A percentile compares a stretch with the other conserved stretches of the same genome.
Evolutionary conservation across 345 rosid genomes (phyloP).

Genomic region (Euphorbia peplus): DNA sequence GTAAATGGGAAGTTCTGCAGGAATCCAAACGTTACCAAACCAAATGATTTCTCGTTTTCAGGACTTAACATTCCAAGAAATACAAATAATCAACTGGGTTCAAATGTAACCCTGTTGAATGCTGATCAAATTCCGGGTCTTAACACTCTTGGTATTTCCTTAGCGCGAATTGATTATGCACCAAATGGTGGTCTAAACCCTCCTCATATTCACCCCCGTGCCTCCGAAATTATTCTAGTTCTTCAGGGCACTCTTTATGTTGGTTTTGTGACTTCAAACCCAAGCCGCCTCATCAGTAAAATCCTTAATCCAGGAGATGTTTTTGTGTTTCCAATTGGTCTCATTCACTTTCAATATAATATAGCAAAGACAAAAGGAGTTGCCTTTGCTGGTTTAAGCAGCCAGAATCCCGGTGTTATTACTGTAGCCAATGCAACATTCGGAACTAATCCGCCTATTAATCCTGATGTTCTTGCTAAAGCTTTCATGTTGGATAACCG

Average conservation of each 20-base stretch:
- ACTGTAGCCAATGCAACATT: slow-evolving; percentile 16
- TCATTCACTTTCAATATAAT: slow-evolving; percentile 23
- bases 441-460: neutral
- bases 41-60: slow-evolving; percentile 12
- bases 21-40: neutral
- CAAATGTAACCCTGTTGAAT: slow-evolving; percentile 9
- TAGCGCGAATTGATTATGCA: slow-evolving; percentile 15
- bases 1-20: slow-evolving; percentile 25
- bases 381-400: slow-evolving; percentile 19
- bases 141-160: slow-evolving; percentile 15
- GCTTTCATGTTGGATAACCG: slow-evolving; percentile 17
- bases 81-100: slow-evolving; percentile 2
- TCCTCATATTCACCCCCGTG: slow-evolving; percentile 24
- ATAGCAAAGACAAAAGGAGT: slow-evolving; percentile 8
- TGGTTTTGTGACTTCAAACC: slow-evolving; percentile 20
- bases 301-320: slow-evolving; percentile 17
- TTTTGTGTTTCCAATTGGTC: slow-evolving; percentile 21
- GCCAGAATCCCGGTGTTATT: slow-evolving; percentile 22
- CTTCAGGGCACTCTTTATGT: slow-evolving; percentile 6
- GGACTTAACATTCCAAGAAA: slow-evolving; percentile 15
- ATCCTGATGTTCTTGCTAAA: slow-evolving; percentile 17
- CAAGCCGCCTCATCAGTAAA: slow-evolving; percentile 9
- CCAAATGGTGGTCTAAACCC: slow-evolving; percentile 22
- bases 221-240: slow-evolving; percentile 10
- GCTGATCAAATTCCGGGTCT: slow-evolving; percentile 10